phyloP scores from a whole-genome alignment of 192 early-diverging fungal species.

The Dissophora ornata region DNA sequence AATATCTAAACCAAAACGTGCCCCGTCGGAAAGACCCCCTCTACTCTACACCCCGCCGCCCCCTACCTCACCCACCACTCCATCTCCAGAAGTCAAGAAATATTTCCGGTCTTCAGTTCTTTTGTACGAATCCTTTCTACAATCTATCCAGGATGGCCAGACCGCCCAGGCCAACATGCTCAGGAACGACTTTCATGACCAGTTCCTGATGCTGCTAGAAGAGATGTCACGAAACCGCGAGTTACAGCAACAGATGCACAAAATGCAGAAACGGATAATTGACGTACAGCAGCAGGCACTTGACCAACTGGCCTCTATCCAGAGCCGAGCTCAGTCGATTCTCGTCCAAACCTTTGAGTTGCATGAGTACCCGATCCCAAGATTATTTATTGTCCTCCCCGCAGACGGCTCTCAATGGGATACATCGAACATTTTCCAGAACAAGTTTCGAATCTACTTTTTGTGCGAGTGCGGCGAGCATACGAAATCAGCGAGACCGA shows the following conservation, averaged over 20 bases:
- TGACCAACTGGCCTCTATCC: conserved; percentile 11
- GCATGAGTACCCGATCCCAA: conserved; percentile 13
- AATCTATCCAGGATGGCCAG: background rate
- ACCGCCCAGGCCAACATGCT: conserved; percentile 5
- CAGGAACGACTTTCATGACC: conserved; percentile 11
- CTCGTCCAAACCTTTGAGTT: conserved; percentile 9
- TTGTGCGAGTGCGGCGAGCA: conserved; percentile 38
- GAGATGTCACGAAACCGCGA: conserved; percentile 8
- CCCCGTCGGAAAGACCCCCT: too few relatives aligned
- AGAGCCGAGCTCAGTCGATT: conserved; percentile 15
- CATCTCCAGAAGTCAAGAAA: background rate
- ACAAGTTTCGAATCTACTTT: conserved; percentile 25
- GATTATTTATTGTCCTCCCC: conserved; percentile 25
- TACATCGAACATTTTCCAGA: background rate
- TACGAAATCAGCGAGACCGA: conserved; percentile 6
- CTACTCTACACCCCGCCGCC: too few relatives aligned
- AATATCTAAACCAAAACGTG: too few relatives aligned
- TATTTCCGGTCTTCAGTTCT: conserved; percentile 1
- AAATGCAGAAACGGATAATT: conserved; percentile 8
- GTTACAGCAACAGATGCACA: background rate
- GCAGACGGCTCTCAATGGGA: background rate
- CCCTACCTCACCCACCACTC: too few relatives aligned
- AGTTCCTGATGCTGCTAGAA: background rate
- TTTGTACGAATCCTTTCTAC: conserved; percentile 2
- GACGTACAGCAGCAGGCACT: conserved; percentile 10